These are phyloP conservation scores for Aureobasidium sp. DNA, from an alignment of 2,329 filamentous ascomycete species.

Conservation along the genomic window DNA sequence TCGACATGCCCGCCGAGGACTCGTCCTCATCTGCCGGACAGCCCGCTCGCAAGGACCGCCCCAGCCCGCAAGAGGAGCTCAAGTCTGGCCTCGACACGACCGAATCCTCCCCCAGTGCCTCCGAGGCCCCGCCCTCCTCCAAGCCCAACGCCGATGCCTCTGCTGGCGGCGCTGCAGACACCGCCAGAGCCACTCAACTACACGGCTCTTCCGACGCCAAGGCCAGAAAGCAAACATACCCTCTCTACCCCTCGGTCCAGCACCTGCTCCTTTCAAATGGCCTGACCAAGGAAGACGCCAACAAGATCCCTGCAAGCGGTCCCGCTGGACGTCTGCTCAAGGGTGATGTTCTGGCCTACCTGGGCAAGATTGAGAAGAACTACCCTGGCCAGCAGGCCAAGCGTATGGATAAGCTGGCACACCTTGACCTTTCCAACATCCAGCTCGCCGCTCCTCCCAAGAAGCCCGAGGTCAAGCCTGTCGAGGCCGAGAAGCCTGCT, in stretches of 20 bases:
- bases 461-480: constrained; percentile 39
- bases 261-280: constrained; percentile 72
- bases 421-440: constrained; percentile 93
- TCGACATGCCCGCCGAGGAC: constrained; percentile 68
- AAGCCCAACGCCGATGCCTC: constrained; percentile 21
- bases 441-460: constrained; percentile 55
- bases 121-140: constrained; percentile 21
- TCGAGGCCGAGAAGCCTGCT: constrained; percentile 32
- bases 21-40: constrained; percentile 32
- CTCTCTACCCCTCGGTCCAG: constrained; percentile 73
- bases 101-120: constrained; percentile 17
- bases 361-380: constrained; percentile 65
- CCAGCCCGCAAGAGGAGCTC: constrained; percentile 19
- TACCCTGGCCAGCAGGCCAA: constrained; percentile 63
- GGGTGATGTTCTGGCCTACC: constrained; percentile 85
- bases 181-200: constrained; percentile 12
- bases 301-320: constrained; percentile 78
- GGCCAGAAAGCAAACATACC: constrained; percentile 54
- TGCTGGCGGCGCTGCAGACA: constrained; percentile 14
- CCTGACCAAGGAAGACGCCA: constrained; percentile 63
- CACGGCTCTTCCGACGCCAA: constrained; percentile 11
- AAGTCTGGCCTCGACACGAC: constrained; percentile 16
- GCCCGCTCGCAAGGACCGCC: constrained; percentile 18
- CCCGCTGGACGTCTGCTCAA: constrained; percentile 85
- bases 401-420: constrained; percentile 64